Evolutionary conservation across 352 stramenopile species (phyloP).

Genomic region (Phytophthora citrophthora): DNA sequence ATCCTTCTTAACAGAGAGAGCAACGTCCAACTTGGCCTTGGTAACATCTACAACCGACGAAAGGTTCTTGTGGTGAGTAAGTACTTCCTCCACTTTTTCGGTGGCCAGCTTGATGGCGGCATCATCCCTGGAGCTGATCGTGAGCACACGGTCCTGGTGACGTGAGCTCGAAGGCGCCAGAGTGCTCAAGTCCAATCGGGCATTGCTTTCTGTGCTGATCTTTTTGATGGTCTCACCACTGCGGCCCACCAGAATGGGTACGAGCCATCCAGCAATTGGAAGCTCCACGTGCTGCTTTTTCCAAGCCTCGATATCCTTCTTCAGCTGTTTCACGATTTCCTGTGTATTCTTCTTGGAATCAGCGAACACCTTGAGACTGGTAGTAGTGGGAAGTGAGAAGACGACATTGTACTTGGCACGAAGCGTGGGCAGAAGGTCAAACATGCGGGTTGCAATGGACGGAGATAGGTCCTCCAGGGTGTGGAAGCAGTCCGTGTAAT

Average conservation of each 20-base stretch:
- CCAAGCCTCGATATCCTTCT: slow-evolving; percentile 59
- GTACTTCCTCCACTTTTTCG: slow-evolving; percentile 60
- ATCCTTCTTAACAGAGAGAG: slow-evolving; percentile 53
- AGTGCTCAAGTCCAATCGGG: slow-evolving; percentile 60
- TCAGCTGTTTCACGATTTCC: slow-evolving; percentile 50
- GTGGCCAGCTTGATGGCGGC: slow-evolving; percentile 65
- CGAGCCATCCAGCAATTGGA: slow-evolving; percentile 64
- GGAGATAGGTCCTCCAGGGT: slow-evolving; percentile 54
- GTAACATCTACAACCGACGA: slow-evolving; percentile 54
- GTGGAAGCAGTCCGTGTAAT: slow-evolving; percentile 66
- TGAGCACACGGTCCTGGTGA: slow-evolving; percentile 55
- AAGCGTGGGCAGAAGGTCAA: slow-evolving; percentile 65
- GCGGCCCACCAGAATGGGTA: slow-evolving; percentile 74
- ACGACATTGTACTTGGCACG: slow-evolving; percentile 60
- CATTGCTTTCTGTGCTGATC: slow-evolving; percentile 63
- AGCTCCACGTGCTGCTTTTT: slow-evolving; percentile 77
- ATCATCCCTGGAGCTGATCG: slow-evolving; percentile 69
- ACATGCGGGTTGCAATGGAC: slow-evolving; percentile 61
- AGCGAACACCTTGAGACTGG: slow-evolving; percentile 69
- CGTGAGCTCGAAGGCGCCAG: slow-evolving; percentile 23
- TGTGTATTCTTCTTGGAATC: slow-evolving; percentile 61
- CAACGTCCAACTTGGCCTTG: slow-evolving; percentile 58
- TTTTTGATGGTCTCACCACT: slow-evolving; percentile 85
- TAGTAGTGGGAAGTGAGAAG: slow-evolving; percentile 64
- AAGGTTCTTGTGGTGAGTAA: slow-evolving; percentile 57